phyloP scores from a whole-genome alignment of 441 rosid species.

The Macaranga tanarius region DNA sequence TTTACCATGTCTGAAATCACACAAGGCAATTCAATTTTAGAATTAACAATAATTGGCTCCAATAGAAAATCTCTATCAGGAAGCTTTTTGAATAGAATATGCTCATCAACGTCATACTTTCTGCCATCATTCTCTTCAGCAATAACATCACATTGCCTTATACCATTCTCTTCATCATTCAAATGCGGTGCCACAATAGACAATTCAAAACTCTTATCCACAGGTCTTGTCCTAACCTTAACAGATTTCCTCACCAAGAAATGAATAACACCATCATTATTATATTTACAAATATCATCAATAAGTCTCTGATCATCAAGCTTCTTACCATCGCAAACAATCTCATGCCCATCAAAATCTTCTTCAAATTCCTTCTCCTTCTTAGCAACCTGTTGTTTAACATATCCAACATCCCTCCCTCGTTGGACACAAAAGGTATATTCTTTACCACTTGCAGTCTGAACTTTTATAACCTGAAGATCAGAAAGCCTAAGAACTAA shows the following conservation, averaged over 20 bases:
- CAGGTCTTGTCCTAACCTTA: conserved; percentile 59
- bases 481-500: conserved; percentile 74
- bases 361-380: conserved; percentile 47
- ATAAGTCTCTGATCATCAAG: conserved; percentile 69
- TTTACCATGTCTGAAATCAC: conserved; percentile 50
- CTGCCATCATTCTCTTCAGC: conserved; percentile 26
- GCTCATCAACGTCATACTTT: conserved; percentile 26
- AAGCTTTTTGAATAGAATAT: conserved; percentile 34
- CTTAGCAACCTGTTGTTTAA: conserved; percentile 66
- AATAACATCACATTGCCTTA: conserved; percentile 21
- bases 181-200: conserved; percentile 49
- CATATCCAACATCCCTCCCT: conserved; percentile 68
- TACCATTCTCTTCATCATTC: conserved; percentile 22
- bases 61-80: conserved; percentile 36
- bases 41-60: conserved; percentile 54
- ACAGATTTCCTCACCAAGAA: conserved; percentile 58
- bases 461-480: conserved; percentile 68
- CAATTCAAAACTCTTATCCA: conserved; percentile 65
- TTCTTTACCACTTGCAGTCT: conserved; percentile 55
- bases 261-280: conserved; percentile 57
- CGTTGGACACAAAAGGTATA: conserved; percentile 61
- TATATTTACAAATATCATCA: conserved; percentile 49
- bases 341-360: conserved; percentile 52
- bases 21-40: conserved; percentile 43
- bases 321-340: conserved; percentile 66